phyloP scores from a whole-genome alignment of 1,284 basidiomycete genomes.

The Termitomyces sp. region DNA sequence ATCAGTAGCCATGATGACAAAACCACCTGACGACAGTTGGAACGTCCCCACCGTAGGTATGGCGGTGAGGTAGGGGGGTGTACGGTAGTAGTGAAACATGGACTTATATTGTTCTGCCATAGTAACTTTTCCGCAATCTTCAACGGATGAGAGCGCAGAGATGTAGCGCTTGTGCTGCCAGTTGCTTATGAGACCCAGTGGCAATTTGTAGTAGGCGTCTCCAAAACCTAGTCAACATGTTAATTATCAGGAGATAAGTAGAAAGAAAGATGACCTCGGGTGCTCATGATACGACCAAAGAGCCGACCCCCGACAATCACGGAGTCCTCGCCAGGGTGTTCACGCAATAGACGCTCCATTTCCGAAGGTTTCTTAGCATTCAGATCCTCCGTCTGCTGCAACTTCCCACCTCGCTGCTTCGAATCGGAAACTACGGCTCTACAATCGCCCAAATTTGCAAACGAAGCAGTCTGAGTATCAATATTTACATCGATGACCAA shows the following conservation, averaged over 20 bases:
- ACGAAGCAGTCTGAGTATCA: slow-evolving; percentile 16
- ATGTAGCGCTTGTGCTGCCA: slow-evolving; percentile 27
- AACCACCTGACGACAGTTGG: slow-evolving; percentile 18
- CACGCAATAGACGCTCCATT: slow-evolving; percentile 22
- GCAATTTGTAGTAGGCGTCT: slow-evolving; percentile 32
- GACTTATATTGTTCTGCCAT: slow-evolving; percentile 29
- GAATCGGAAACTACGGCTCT: slow-evolving; percentile 24
- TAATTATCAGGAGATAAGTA: neutral
- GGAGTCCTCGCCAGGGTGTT: slow-evolving; percentile 28
- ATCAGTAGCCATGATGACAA: slow-evolving; percentile 29
- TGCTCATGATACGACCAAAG: slow-evolving; percentile 31
- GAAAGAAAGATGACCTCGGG: slow-evolving; percentile 23
- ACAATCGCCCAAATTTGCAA: slow-evolving; percentile 32
- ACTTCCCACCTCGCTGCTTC: slow-evolving; percentile 2
- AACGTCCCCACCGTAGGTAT: slow-evolving; percentile 23
- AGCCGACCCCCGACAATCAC: slow-evolving; percentile 27
- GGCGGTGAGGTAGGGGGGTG: slow-evolving; percentile 31
- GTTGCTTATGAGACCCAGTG: slow-evolving; percentile 22
- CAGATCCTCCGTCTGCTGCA: slow-evolving; percentile 25
- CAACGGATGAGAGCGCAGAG: slow-evolving; percentile 26
- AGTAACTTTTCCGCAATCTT: slow-evolving; percentile 26
- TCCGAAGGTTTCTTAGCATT: slow-evolving; percentile 26
- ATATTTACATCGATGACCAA: slow-evolving; percentile 27
- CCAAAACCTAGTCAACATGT: slow-evolving; percentile 25
- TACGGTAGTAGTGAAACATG: slow-evolving; percentile 29